Conservation (phyloP, 2,329 filamentous ascomycete species). For the Aspergillus flavus region DNA sequence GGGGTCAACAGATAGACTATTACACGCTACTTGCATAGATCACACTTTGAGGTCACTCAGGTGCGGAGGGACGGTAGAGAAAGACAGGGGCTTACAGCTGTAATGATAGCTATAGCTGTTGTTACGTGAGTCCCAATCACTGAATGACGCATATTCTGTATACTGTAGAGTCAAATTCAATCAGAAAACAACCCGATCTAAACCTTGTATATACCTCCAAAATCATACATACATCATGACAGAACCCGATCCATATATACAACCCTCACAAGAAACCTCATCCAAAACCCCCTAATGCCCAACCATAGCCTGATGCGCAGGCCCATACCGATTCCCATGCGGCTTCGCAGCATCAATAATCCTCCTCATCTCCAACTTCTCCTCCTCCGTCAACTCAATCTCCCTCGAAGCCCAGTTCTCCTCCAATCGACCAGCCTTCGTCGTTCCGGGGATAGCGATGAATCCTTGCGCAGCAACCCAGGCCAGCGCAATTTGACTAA, state of each 20-base stretch:
- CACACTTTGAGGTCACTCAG: too few species aligned
- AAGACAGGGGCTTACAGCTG: not conserved
- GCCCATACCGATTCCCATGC: conserved; percentile 39
- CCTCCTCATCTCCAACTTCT: conserved; percentile 42
- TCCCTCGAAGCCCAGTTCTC: conserved; percentile 45
- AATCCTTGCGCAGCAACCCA: conserved; percentile 47
- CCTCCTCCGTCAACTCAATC: conserved; percentile 41
- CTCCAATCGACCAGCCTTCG: conserved; percentile 42
- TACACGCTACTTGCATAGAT: too few species aligned
- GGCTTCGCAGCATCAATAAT: conserved; percentile 44
- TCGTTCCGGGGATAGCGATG: conserved; percentile 53
- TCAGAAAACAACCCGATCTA: not conserved
- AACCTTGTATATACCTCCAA: not conserved
- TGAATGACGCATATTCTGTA: accelerated
- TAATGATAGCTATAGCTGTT: not conserved
- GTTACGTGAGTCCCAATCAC: not conserved
- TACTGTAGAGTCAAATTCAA: not conserved
- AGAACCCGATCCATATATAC: not conserved
- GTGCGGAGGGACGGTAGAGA: too few species aligned
- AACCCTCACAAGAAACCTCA: not conserved
- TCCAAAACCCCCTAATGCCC: conserved; percentile 20
- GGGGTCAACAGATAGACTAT: too few species aligned
- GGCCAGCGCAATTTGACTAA: conserved; percentile 43
- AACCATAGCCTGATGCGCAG: conserved; percentile 26
- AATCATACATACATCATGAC: not conserved